Conservation (phyloP, 371 early-diverging fungal species). For the Mucor velutinosus region DNA sequence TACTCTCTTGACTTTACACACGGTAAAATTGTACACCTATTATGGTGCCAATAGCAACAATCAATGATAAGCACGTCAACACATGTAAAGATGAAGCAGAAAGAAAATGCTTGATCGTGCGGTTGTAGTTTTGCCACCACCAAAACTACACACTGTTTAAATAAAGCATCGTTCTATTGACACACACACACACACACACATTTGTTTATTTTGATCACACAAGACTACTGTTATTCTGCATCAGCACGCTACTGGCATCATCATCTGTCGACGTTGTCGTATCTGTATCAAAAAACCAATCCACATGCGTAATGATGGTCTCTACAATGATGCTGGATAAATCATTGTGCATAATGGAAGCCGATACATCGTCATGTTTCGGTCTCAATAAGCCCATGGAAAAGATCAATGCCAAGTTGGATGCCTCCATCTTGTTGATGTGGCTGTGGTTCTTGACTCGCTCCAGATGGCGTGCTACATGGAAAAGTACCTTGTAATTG, state of each 20-base stretch:
- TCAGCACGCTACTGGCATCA: not conserved
- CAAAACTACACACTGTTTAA: no score
- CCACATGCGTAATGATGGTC: constrained; percentile 59
- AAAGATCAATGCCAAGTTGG: constrained; percentile 83
- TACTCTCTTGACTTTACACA: no score
- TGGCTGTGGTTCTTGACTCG: constrained; percentile 64
- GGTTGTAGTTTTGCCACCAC: no score
- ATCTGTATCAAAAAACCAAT: constrained; percentile 59
- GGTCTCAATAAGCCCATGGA: constrained; percentile 64
- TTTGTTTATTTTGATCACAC: not conserved
- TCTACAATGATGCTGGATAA: constrained; percentile 57
- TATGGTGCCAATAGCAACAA: no score
- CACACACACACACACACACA: no score
- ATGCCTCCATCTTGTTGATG: constrained; percentile 84
- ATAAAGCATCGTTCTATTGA: no score
- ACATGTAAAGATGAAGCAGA: no score
- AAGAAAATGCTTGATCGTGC: no score
- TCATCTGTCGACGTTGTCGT: not conserved
- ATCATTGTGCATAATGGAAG: constrained; percentile 56
- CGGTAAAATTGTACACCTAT: no score
- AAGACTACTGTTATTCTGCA: not conserved
- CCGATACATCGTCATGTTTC: constrained; percentile 48
- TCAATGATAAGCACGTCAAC: no score
- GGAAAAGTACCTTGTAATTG: constrained; percentile 68
- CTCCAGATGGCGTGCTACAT: constrained; percentile 68